Conservation (phyloP, 495 filamentous ascomycete genomes). For the Letharia columbiana region DNA sequence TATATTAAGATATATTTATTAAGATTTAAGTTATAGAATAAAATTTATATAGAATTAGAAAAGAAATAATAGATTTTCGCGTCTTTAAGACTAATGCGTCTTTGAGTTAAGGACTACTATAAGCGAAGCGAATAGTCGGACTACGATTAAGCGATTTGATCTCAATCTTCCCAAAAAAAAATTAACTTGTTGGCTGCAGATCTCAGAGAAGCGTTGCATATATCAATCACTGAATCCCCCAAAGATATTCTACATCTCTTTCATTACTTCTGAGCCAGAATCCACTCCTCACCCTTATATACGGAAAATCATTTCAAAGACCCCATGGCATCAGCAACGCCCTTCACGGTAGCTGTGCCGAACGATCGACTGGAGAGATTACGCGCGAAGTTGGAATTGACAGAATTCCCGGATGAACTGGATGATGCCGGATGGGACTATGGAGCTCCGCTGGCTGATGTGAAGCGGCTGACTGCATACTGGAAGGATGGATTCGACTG, state of each 20-base stretch:
- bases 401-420: constrained; percentile 36
- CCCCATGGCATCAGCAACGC: constrained; percentile 23
- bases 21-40: too few species aligned
- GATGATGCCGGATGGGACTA: constrained; percentile 35
- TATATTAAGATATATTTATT: too few species aligned
- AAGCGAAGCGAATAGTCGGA: too few species aligned
- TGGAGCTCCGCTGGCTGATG: constrained; percentile 34
- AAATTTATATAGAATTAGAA: too few species aligned
- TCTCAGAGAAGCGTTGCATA: not conserved
- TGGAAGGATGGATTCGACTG: constrained; percentile 39
- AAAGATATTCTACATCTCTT: not conserved
- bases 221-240: not conserved
- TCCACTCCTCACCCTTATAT: not conserved
- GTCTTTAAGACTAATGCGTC: too few species aligned
- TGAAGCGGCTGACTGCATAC: constrained; percentile 33
- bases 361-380: constrained; percentile 32
- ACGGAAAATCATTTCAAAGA: not conserved
- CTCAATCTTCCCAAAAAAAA: too few species aligned
- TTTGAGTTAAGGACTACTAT: too few species aligned
- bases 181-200: not conserved
- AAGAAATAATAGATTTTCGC: too few species aligned
- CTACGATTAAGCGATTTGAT: too few species aligned
- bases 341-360: constrained; percentile 34
- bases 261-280: not conserved
- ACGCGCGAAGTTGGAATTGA: constrained; percentile 32